Percentiles rank a stretch among this genome's conserved stretches.
Evolutionary conservation across 805 yeast genomes (phyloP).

Genomic region (Schizosaccharomyces octosporus): DNA sequence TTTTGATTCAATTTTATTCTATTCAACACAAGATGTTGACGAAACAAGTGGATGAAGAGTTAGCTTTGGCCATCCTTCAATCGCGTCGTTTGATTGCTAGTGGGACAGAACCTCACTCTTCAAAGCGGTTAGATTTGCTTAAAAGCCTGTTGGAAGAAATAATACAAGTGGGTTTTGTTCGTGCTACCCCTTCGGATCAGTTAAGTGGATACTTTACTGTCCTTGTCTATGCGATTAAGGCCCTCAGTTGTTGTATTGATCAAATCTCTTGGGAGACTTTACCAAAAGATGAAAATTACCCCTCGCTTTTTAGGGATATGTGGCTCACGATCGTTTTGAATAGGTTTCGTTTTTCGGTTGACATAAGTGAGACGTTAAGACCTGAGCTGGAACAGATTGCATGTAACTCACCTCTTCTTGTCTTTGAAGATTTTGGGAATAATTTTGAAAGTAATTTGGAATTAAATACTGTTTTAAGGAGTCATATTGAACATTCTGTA

Average conservation of each 20-base stretch:
- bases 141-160: neutral
- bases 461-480: constrained; percentile 61
- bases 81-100: neutral
- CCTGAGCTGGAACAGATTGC: constrained; percentile 46
- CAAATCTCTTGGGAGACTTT: constrained; percentile 22
- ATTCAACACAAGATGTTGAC: neutral
- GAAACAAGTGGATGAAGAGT: neutral
- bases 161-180: neutral
- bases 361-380: constrained; percentile 24
- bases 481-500: constrained; percentile 16
- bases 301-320: constrained; percentile 50
- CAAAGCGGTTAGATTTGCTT: constrained; percentile 10
- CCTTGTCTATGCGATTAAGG: constrained; percentile 21
- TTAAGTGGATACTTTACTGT: constrained; percentile 6
- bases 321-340: constrained; percentile 91
- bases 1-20: constrained; percentile 10
- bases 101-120: neutral
- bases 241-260: constrained; percentile 66
- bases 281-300: constrained; percentile 22
- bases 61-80: neutral
- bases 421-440: constrained; percentile 54
- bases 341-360: constrained; percentile 48
- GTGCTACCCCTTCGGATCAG: constrained; percentile 40
- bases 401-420: constrained; percentile 64
- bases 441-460: constrained; percentile 81